Evolutionary conservation across 164 flowering plant genomes (phyloP), one percentile per base, ranked within the genome.

Genomic region (Liquidambar formosana): DNA sequence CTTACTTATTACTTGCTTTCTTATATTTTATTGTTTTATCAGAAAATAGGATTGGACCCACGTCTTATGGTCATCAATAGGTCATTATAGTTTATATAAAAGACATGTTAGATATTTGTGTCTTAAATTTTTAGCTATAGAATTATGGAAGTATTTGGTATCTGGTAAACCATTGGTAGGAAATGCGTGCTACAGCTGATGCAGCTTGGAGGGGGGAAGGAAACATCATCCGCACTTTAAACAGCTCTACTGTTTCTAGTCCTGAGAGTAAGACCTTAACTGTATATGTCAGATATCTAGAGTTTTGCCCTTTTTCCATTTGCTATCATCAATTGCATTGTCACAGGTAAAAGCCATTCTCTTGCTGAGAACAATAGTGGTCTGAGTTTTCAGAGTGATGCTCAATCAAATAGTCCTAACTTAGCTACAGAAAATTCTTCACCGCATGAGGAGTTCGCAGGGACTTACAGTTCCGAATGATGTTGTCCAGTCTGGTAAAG

Each of bases 201-300:
- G 82, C 82, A 46, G 76, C 86, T 56, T 72, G 79, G 84, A 86
- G 73, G 77, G 79, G 83, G 59, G 86, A 86, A 79, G 82, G 68
- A 51, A 84, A 81, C 41, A 73, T 65, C 10, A 73, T 28, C 23
- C 81, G 69, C 56, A 67, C 61, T 25, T 69, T 80, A 52, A 63
- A 44, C 68, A 81, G 66, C 71, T 68, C 78, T 62, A 22, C 72
- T 64, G 72, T 64, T 73, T 63, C 80, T 10, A 81, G 62, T 79
- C 82, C 82, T 71, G 82, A 75, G 67, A 67, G 87, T 85, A 69
- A 78, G 83, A 41, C 65, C 52, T 63, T n/a, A 56, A 18, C 18
- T 47, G 2, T 15, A 41, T 48, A 41, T 28, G 64, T 66, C 11
- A 51, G 19, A 44, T n/a, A 2, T 28, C 52, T 68, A 61, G 8